These are phyloP conservation scores for Chalciporus chontae DNA, from an alignment of 768 basidiomycete genomes.

Conservation along the genomic window DNA sequence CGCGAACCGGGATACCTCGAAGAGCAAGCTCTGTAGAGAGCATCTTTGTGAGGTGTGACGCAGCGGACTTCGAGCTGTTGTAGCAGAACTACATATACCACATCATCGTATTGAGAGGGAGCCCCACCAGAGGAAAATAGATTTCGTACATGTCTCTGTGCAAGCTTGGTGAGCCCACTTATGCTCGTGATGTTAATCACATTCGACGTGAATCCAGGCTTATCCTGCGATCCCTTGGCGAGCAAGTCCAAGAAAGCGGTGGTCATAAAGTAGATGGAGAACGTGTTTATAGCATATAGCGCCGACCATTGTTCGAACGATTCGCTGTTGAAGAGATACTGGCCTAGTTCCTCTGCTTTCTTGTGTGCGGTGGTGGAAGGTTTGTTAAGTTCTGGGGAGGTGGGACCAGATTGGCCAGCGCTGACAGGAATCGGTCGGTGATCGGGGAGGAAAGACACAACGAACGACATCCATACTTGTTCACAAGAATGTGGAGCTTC, in stretches of 20 bases:
- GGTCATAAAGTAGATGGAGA: conserved; percentile 75
- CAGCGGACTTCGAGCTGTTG: conserved; percentile 78
- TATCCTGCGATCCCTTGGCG: conserved; percentile 64
- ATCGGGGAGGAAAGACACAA: neutral
- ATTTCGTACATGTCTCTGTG: conserved; percentile 72
- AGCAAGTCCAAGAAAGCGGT: conserved; percentile 74
- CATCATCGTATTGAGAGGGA: neutral
- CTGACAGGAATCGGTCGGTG: conserved; percentile 33
- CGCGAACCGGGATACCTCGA: conserved; percentile 63
- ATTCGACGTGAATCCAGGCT: conserved; percentile 52
- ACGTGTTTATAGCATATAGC: conserved; percentile 64
- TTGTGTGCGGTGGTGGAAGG: conserved; percentile 55
- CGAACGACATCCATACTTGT: conserved; percentile 53
- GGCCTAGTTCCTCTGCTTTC: conserved; percentile 61
- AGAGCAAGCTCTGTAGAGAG: conserved; percentile 72
- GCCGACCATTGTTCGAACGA: conserved; percentile 59
- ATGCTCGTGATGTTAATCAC: conserved; percentile 80
- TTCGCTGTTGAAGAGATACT: conserved; percentile 68
- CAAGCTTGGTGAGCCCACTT: conserved; percentile 65
- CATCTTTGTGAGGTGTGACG: conserved; percentile 73
- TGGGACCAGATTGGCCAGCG: conserved; percentile 72
- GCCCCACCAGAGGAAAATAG: neutral
- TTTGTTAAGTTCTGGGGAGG: conserved; percentile 54
- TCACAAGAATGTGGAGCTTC: conserved; percentile 73
- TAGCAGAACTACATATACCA: conserved; percentile 61